A percentile compares a stretch with the other conserved stretches of the same genome.
These are phyloP conservation scores for Lunularia cruciata DNA, from an alignment of 225 moss, liverwort and hornwort species.

Conservation along the genomic window DNA sequence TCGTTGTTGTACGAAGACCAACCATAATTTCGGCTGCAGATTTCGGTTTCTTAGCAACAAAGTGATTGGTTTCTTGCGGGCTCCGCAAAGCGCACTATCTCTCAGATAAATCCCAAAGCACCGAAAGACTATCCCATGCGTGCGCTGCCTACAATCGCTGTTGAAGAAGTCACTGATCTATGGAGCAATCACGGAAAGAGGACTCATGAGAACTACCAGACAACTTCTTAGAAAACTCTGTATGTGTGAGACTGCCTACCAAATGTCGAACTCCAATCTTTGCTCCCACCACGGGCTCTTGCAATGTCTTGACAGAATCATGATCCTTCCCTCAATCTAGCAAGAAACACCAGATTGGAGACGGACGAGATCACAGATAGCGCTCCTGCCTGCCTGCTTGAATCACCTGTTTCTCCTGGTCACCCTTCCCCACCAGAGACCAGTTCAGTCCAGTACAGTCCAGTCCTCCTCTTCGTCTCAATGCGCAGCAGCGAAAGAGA, in stretches of 20 bases:
- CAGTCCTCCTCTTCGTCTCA: no score
- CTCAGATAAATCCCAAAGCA: no score
- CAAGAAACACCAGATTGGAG: background rate
- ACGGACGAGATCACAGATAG: background rate
- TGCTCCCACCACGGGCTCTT: background rate
- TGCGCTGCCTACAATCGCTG: no score
- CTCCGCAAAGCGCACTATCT: background rate
- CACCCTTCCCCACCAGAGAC: background rate
- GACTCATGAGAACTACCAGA: no score
- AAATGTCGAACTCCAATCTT: slow-evolving; percentile 3
- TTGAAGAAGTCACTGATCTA: no score
- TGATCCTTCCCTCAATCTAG: background rate
- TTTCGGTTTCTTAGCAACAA: no score
- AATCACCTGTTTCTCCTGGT: no score
- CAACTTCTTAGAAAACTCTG: background rate
- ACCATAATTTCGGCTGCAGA: no score
- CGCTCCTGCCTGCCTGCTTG: background rate
- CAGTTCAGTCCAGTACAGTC: background rate
- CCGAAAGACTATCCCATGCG: no score
- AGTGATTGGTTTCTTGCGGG: no score
- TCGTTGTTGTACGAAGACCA: no score
- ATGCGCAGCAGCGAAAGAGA: background rate
- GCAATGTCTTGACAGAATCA: background rate
- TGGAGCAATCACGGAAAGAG: no score
- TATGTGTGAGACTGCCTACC: background rate